Conservation (phyloP, 345 rosid genomes). For the Salix viminalis region DNA sequence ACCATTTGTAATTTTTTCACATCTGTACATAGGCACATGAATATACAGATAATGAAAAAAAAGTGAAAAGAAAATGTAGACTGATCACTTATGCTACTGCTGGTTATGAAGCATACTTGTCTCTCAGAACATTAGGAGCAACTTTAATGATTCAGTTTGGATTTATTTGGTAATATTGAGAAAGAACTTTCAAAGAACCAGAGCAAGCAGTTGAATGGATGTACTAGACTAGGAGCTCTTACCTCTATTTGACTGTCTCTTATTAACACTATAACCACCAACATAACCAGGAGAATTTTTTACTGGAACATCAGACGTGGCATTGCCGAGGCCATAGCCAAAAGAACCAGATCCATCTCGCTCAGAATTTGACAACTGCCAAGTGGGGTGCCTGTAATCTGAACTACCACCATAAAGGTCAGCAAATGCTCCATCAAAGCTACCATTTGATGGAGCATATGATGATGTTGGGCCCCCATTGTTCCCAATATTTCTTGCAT, state of each 20-base stretch:
- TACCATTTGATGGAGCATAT: conserved; percentile 48
- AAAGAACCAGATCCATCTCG: conserved; percentile 50
- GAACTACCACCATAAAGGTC: conserved; percentile 50
- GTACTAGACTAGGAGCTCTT: conserved; percentile 9
- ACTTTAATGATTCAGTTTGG: background rate
- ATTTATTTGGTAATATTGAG: background rate
- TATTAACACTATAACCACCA: conserved; percentile 63
- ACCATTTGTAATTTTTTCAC: background rate
- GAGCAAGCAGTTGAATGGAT: conserved; percentile 4
- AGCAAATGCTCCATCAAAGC: conserved; percentile 37
- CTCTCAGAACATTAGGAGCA: background rate
- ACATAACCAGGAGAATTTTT: conserved; percentile 64
- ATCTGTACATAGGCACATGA: background rate
- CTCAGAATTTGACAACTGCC: conserved; percentile 52
- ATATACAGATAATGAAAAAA: background rate
- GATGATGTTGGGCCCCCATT: conserved; percentile 40
- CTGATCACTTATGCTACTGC: background rate
- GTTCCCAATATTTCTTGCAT: conserved; percentile 47
- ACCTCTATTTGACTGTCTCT: conserved; percentile 77
- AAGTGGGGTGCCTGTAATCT: conserved; percentile 52
- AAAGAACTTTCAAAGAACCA: background rate
- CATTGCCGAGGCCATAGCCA: conserved; percentile 44
- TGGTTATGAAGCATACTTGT: background rate
- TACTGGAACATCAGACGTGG: conserved; percentile 44
- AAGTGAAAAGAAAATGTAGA: background rate